Evolutionary conservation across 768 basidiomycete genomes (phyloP).

Genomic region (Collybia mongolica): DNA sequence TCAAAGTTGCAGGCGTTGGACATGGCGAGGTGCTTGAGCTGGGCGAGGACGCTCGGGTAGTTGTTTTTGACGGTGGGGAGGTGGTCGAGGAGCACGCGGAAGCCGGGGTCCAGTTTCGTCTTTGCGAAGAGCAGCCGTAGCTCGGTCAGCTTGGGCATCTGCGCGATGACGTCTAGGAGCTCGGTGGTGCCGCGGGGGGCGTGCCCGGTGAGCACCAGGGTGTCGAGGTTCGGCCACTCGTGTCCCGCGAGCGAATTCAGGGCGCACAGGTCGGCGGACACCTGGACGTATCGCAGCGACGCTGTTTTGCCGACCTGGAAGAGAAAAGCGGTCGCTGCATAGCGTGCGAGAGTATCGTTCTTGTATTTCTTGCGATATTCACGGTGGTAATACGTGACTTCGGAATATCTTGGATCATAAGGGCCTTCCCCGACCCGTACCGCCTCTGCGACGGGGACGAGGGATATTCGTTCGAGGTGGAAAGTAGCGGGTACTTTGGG

Average conservation of each 20-base stretch:
- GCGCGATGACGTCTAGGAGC: conserved; percentile 29
- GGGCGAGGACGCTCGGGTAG: conserved; percentile 21
- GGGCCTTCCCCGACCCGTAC: conserved; percentile 41
- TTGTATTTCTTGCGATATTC: conserved; percentile 38
- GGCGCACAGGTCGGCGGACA: conserved; percentile 35
- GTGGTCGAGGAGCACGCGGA: conserved; percentile 22
- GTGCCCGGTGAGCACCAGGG: conserved; percentile 38
- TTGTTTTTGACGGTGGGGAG: conserved; percentile 17
- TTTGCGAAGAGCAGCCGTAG: conserved; percentile 33
- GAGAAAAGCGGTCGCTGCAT: conserved; percentile 26
- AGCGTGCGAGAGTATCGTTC: conserved; percentile 29
- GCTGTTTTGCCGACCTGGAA: conserved; percentile 30
- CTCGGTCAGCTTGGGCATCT: conserved; percentile 34
- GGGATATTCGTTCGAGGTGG: conserved; percentile 30
- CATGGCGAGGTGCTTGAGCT: conserved; percentile 32
- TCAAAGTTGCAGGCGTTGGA: conserved; percentile 35
- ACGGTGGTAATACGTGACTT: conserved; percentile 32
- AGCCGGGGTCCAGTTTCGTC: conserved; percentile 21
- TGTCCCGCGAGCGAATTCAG: conserved; percentile 27
- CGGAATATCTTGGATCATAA: conserved; percentile 32
- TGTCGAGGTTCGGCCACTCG: conserved; percentile 34
- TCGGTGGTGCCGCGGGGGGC: conserved; percentile 27
- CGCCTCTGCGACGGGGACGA: conserved; percentile 39
- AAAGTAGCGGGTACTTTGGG: conserved; percentile 28
- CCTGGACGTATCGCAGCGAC: conserved; percentile 31